Base-by-base conservation (phyloP, 352 stramenopile genomes). In the Globisporangium barbulae region DNA sequence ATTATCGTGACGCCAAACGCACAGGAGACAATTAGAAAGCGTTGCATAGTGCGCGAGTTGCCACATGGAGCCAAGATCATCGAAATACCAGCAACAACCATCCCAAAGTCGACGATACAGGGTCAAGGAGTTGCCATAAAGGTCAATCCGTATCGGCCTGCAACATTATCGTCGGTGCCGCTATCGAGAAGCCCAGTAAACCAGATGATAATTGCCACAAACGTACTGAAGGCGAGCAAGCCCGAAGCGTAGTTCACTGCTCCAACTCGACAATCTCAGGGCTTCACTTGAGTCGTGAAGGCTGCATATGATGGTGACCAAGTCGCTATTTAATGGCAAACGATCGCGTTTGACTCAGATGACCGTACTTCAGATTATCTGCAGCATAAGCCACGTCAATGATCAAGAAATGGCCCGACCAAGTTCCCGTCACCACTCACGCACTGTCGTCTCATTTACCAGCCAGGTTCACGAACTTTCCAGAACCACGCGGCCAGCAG, bases 381-480 rank as follows among this genome's bases (percentile, higher is more conserved):
- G 8, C 35, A 41, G 9, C 9, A 15, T 41, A 7, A n/a, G 39
- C 2, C 15, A 45, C 39, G 15, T 45, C 13, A 45, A n/a, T n/a
- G 5, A 8, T 45, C 39, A 7, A 15, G 19, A n/a, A 45, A 19
- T n/a, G 39, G 35, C 17, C 12, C 35, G 10, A 42, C 8, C 35
- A 42, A 42, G 0, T 42, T 42, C 35, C 35, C 8, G 25, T 28
- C 25, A 28, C 25, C 25, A 28, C 25, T 28, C 25, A 28, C 25
- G 25, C 25, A 28, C 25, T 28, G 25, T 28, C 25, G 25, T 28
- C 2, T 28, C 39, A 15, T 28, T 50, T 12, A 30, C 44, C 13
- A 53, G 48, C 25, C 22, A n/a, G 48, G 48, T 13, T 53, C 12
- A 33, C 22, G 48, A 33, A 53, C 15, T n/a, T 53, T 53, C 48